These are phyloP conservation scores for Kwoniella europaea DNA, from an alignment of 768 basidiomycete genomes.

Conservation along the genomic window DNA sequence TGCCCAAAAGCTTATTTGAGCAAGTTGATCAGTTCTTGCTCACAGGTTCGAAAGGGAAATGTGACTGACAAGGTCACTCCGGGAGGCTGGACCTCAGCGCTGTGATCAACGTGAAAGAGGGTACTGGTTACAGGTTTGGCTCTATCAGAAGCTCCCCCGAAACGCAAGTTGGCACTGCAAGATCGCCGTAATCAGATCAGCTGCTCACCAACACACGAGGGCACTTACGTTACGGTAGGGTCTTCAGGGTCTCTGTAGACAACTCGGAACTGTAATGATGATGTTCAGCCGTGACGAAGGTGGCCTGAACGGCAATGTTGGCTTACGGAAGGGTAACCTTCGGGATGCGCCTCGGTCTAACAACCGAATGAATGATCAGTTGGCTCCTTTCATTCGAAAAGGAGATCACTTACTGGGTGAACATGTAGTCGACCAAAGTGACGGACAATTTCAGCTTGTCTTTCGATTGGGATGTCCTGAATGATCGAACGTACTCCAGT, in stretches of 20 bases:
- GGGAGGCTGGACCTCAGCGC: constrained; percentile 22
- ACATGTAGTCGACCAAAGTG: constrained; percentile 29
- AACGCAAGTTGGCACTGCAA: not conserved
- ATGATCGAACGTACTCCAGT: constrained; percentile 7
- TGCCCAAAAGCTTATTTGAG: constrained; percentile 58
- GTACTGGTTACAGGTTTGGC: constrained; percentile 15
- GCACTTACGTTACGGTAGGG: constrained; percentile 3
- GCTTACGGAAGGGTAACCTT: not conserved
- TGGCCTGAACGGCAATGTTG: too few relatives aligned
- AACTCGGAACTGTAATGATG: constrained; percentile 9
- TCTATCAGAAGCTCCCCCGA: constrained; percentile 6
- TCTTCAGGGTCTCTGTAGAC: constrained; percentile 17
- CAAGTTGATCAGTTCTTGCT: too few relatives aligned
- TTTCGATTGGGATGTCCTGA: constrained; percentile 13
- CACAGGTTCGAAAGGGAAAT: constrained; percentile 47
- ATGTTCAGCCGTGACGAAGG: too few relatives aligned
- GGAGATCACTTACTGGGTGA: constrained; percentile 8
- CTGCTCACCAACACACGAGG: not conserved
- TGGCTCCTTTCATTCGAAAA: too few relatives aligned
- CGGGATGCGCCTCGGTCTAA: constrained; percentile 4
- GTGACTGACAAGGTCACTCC: constrained; percentile 55
- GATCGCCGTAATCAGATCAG: not conserved
- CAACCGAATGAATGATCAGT: too few relatives aligned
- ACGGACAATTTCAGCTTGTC: constrained; percentile 22
- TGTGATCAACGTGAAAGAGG: constrained; percentile 26